A percentile compares a stretch with the other conserved stretches of the same genome.
These are phyloP conservation scores for Luffa aegyptiaca DNA, from an alignment of 306 rosid species.

Conservation along the genomic window DNA sequence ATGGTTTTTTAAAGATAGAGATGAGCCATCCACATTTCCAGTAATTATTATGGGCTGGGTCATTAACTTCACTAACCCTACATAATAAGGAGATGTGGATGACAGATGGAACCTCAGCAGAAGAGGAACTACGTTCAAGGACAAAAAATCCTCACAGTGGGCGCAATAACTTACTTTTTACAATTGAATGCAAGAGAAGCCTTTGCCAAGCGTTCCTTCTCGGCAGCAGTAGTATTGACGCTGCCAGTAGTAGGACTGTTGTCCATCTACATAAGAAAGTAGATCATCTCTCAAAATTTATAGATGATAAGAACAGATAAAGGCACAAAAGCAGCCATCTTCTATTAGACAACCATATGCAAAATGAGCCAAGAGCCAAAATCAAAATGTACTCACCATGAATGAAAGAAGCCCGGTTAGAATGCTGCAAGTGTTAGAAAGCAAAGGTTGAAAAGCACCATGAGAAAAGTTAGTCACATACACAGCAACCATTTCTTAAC, in stretches of 20 bases:
- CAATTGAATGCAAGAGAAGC: slow-evolving; percentile 80
- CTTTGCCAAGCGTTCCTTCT: slow-evolving; percentile 91
- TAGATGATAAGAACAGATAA: not conserved
- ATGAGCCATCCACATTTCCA: not conserved
- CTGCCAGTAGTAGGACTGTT: slow-evolving; percentile 97
- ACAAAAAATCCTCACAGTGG: slow-evolving; percentile 1
- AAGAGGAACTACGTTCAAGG: not conserved
- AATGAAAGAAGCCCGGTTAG: slow-evolving; percentile 96
- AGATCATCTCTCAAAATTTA: slow-evolving; percentile 3
- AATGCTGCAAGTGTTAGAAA: slow-evolving; percentile 55
- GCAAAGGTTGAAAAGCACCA: slow-evolving; percentile 21
- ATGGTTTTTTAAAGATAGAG: not conserved
- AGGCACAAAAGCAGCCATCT: not conserved
- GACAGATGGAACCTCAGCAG: not conserved
- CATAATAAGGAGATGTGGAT: not conserved
- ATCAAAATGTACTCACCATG: slow-evolving; percentile 70
- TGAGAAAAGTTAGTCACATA: not conserved
- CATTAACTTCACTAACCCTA: not conserved
- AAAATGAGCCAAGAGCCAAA: slow-evolving; percentile 5
- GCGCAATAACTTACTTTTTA: slow-evolving; percentile 55
- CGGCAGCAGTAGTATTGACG: slow-evolving; percentile 64
- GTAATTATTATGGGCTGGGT: not conserved
- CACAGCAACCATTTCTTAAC: not conserved
- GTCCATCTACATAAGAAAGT: slow-evolving; percentile 62
- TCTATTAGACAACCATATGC: not conserved